Evolutionary conservation across 108 stramenopile genomes (phyloP).

Genomic region (Bacterosira constricta): DNA sequence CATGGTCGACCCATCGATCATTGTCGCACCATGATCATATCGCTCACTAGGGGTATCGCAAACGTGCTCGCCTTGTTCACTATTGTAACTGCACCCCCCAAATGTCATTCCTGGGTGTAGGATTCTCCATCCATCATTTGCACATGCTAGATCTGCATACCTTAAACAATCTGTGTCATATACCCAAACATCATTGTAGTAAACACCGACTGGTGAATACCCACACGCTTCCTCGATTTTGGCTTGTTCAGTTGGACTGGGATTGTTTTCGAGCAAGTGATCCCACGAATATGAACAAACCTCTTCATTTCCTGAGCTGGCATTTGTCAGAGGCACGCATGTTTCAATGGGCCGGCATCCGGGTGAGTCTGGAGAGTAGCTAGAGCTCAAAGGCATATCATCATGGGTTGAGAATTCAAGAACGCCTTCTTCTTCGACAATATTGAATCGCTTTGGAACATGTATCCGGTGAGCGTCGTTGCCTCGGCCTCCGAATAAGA

Average conservation of each 20-base stretch:
- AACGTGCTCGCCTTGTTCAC: constrained; percentile 50
- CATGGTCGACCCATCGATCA: constrained; percentile 75
- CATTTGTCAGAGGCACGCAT: constrained; percentile 43
- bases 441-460: constrained; percentile 48
- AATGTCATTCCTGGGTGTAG: constrained; percentile 64
- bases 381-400: constrained; percentile 49
- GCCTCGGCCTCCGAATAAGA: constrained; percentile 73
- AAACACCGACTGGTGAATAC: constrained; percentile 58
- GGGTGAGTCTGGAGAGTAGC: constrained; percentile 22
- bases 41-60: constrained; percentile 76
- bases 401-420: constrained; percentile 77
- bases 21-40: constrained; percentile 74
- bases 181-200: constrained; percentile 84
- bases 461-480: constrained; percentile 57
- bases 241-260: constrained; percentile 20
- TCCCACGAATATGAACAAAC: constrained; percentile 54
- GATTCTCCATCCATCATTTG: constrained; percentile 59
- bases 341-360: constrained; percentile 26
- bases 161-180: constrained; percentile 76
- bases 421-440: constrained; percentile 57
- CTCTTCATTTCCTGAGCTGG: constrained; percentile 43
- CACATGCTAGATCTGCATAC: constrained; percentile 62
- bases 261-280: constrained; percentile 14
- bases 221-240: constrained; percentile 53
- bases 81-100: constrained; percentile 74